These are phyloP conservation scores for Tricholoma hemisulphureum DNA, from an alignment of 768 basidiomycete genomes.

Conservation along the genomic window DNA sequence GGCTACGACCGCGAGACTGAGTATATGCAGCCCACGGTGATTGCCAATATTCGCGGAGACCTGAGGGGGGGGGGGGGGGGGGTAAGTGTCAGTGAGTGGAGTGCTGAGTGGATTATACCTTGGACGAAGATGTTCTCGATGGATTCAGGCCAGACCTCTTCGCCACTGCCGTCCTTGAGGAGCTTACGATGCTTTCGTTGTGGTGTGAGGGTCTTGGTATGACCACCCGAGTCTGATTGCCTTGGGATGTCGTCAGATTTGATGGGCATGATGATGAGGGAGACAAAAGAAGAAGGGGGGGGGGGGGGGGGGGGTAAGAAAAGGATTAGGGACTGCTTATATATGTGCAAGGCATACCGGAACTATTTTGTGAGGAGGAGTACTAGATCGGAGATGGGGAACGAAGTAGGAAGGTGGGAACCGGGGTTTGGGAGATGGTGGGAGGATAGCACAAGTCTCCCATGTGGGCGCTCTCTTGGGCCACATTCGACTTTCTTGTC, in stretches of 20 bases:
- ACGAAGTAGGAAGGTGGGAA: slow-evolving; percentile 47
- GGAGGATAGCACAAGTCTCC: background rate
- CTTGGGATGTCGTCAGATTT: slow-evolving; percentile 18
- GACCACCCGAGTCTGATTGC: slow-evolving; percentile 27
- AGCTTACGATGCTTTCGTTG: slow-evolving; percentile 83
- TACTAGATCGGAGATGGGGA: slow-evolving; percentile 50
- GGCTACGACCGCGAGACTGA: slow-evolving; percentile 68
- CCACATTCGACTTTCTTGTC: slow-evolving; percentile 24
- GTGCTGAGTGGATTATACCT: slow-evolving; percentile 39
- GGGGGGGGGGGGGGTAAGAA: slow-evolving; percentile 11
- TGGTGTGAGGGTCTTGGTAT: slow-evolving; percentile 55
- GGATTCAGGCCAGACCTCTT: slow-evolving; percentile 80
- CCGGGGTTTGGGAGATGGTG: slow-evolving; percentile 48
- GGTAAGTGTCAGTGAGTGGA: slow-evolving; percentile 1
- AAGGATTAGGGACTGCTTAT: slow-evolving; percentile 26
- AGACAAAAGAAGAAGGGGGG: slow-evolving; percentile 16
- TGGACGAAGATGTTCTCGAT: slow-evolving; percentile 77
- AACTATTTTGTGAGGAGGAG: slow-evolving; percentile 22
- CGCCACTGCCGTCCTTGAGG: slow-evolving; percentile 73
- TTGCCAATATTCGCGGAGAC: slow-evolving; percentile 75
- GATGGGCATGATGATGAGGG: slow-evolving; percentile 25
- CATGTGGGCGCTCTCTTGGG: background rate
- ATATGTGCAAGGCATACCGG: slow-evolving; percentile 28
- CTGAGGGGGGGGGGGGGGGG: slow-evolving; percentile 32
- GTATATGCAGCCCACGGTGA: slow-evolving; percentile 78